Percentiles rank a stretch among this genome's conserved stretches.
Conservation (phyloP, 1,284 basidiomycete species). For the Cryptococcus floricola region DNA sequence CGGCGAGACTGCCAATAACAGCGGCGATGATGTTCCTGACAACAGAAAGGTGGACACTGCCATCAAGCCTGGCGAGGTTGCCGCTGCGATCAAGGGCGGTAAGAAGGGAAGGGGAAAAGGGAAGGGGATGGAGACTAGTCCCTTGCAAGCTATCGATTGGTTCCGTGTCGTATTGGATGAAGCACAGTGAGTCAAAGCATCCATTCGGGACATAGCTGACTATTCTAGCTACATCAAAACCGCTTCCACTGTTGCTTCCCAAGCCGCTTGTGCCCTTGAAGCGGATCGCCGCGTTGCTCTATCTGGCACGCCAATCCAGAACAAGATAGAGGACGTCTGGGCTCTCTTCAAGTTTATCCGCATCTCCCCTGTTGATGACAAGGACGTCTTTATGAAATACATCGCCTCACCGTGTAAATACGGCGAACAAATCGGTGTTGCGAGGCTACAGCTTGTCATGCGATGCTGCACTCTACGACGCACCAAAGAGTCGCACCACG, state of each 20-base stretch:
- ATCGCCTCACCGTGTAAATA: conserved; percentile 88
- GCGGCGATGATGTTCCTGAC: conserved; percentile 34
- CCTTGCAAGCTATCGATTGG: conserved; percentile 96
- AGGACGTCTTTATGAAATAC: conserved; percentile 85
- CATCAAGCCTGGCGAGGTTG: conserved; percentile 57
- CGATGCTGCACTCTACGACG: conserved; percentile 91
- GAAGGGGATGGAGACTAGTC: conserved; percentile 63
- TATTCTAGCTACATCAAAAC: conserved; percentile 85
- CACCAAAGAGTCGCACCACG: conserved; percentile 82
- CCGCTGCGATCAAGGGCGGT: conserved; percentile 58
- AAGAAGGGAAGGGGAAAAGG: conserved; percentile 52
- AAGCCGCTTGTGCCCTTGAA: conserved; percentile 89
- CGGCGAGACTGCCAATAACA: conserved; percentile 36
- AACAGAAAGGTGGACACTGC: conserved; percentile 59
- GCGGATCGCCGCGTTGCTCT: conserved; percentile 90
- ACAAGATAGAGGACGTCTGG: conserved; percentile 96
- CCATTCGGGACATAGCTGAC: neutral
- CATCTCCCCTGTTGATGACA: conserved; percentile 87
- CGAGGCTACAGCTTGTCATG: conserved; percentile 95
- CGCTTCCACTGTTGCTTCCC: conserved; percentile 84
- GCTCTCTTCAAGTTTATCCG: conserved; percentile 95
- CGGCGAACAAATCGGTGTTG: conserved; percentile 84
- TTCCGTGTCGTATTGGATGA: conserved; percentile 97
- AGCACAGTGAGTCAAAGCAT: conserved; percentile 70
- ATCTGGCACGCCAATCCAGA: conserved; percentile 97